Base-by-base conservation (phyloP, 495 filamentous ascomycete genomes). In the Gamarada debralockiae region DNA sequence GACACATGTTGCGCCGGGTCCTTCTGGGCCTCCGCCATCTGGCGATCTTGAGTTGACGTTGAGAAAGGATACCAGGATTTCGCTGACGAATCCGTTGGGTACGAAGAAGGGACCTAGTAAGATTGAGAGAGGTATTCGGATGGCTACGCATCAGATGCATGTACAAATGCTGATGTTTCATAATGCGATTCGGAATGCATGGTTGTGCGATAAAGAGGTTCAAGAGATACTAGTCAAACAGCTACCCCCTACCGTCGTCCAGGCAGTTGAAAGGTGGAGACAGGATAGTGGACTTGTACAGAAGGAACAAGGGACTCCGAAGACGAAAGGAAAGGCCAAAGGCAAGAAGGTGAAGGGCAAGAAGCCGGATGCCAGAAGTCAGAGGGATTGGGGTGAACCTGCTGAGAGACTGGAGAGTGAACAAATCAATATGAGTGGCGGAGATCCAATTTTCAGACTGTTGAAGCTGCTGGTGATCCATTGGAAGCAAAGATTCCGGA, bases 81-180 rank as follows among this genome's bases (percentile, higher is more conserved):
- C 71, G 25, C 61, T 83, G 10, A 70, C 75, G 10, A 81, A 83
- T 53, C 72, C 79, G 5, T 62, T 82, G 15, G 82, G 86, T 25
- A 80, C 79, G 52, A 96, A 92, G 69, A 92, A 90, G 65, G 92
- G 90, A 0, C 87, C 89, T 0, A 87, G 84, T 17, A 95, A 93
- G 67, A 81, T 85, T 8, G 86, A 97, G 61, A 80, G 90, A 53
- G 77, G 79, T 53, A 89, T 92, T 36, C 76, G 93, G 29, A 74
- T 84, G 7, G 70, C 81, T 33, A 90, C 89, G 7, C 93, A 98
- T 64, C 86, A 87, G 58, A 76, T 93, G 61, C 93, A 98, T 69
- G 92, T 98, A 3, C 87, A 92, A 63, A 80, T 84, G 52, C 69
- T 98, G 40, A 78, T 98, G 39, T 93, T 83, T 68, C 92, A 97